Evolutionary conservation across 192 early-diverging fungal species (phyloP).

Genomic region (Gigaspora rosea): DNA sequence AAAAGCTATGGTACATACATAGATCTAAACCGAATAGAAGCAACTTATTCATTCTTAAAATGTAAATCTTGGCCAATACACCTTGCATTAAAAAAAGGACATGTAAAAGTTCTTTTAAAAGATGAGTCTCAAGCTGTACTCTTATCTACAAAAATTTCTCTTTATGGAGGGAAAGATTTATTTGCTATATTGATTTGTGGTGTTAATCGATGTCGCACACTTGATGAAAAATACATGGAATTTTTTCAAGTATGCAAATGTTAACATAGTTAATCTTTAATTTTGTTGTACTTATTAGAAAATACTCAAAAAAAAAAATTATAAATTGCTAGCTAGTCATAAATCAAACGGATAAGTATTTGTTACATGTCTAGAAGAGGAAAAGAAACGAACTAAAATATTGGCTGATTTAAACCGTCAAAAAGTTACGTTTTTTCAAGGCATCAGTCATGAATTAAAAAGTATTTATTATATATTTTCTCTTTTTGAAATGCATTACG

Average conservation of each 20-base stretch:
- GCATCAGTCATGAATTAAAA: constrained; percentile 45
- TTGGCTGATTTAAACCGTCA: constrained; percentile 43
- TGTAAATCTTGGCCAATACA: neutral
- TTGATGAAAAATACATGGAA: constrained; percentile 29
- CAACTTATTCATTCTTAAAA: neutral
- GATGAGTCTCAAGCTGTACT: constrained; percentile 11
- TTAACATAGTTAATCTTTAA: neutral
- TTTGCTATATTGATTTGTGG: constrained; percentile 24
- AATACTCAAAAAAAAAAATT: too few species aligned
- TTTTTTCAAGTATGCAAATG: constrained; percentile 32
- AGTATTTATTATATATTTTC: neutral
- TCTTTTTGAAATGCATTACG: neutral
- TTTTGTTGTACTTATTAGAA: neutral
- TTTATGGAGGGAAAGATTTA: neutral
- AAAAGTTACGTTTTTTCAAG: constrained; percentile 48
- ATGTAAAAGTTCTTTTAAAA: neutral
- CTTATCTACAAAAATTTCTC: neutral
- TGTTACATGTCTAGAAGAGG: constrained; percentile 42
- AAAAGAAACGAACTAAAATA: constrained; percentile 37
- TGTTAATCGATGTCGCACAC: neutral
- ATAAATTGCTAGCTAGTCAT: constrained; percentile 26
- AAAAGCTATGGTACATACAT: neutral
- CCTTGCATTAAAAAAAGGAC: neutral
- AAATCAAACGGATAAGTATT: constrained; percentile 34
- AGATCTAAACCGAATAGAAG: too few species aligned